A percentile compares a stretch with the other conserved stretches of the same genome.
Evolutionary conservation across 345 rosid species (phyloP).

Genomic region (Eutrema japonicum): DNA sequence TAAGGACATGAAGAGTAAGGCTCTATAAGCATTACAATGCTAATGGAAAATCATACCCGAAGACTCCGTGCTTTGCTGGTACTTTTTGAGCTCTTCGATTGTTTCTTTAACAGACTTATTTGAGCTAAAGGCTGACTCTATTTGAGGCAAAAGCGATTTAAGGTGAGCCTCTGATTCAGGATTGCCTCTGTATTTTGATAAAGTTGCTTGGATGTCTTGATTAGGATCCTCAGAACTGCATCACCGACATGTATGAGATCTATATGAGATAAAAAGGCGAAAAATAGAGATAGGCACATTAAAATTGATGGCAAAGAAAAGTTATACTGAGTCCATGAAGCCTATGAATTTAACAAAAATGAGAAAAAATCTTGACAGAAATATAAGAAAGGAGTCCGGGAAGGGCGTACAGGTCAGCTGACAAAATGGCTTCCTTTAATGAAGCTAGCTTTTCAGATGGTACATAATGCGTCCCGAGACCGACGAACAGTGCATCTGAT

Average conservation of each 20-base stretch:
- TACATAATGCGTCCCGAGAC: conserved; percentile 88
- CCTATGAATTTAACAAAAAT: neutral
- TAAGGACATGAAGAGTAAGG: neutral
- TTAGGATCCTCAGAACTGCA: conserved; percentile 74
- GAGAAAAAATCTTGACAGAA: neutral
- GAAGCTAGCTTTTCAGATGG: conserved; percentile 68
- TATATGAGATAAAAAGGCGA: conserved; percentile 6
- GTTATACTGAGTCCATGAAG: neutral
- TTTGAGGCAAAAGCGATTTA: conserved; percentile 71
- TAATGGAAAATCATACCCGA: conserved; percentile 52
- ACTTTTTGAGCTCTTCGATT: conserved; percentile 66
- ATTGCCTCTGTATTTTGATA: conserved; percentile 60
- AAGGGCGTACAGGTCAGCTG: conserved; percentile 58
- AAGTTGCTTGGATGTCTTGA: conserved; percentile 54
- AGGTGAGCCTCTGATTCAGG: conserved; percentile 69
- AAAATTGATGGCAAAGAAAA: neutral
- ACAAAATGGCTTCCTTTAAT: conserved; percentile 73
- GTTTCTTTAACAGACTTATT: conserved; percentile 67
- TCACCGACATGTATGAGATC: conserved; percentile 21
- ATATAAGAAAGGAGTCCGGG: conserved; percentile 1
- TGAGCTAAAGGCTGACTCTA: conserved; percentile 64
- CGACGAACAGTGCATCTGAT: conserved; percentile 81
- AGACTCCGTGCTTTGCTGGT: conserved; percentile 63
- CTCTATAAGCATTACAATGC: neutral
- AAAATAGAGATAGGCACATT: conserved; percentile 10